Evolutionary conservation across 2,329 filamentous ascomycete species (phyloP).

Genomic region (Aureobasidium leucospermi): DNA sequence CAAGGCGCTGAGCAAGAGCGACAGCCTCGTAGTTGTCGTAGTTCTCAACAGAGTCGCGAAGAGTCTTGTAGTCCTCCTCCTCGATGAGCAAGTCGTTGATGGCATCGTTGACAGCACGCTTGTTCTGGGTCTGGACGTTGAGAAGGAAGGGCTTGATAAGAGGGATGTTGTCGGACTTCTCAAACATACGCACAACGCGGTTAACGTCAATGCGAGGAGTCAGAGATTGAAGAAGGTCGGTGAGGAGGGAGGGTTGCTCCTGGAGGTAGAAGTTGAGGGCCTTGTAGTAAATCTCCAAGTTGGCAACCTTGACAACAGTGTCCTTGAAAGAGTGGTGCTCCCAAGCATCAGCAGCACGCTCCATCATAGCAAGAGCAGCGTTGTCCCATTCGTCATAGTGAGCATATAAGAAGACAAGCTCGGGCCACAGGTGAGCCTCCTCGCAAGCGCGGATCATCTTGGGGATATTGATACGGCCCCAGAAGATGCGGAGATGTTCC

Average conservation of each 20-base stretch:
- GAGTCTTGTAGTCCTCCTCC: constrained; percentile 98
- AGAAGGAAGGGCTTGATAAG: constrained; percentile 98
- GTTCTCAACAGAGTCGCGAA: constrained; percentile 94
- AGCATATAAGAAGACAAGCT: constrained; percentile 94
- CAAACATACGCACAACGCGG: constrained; percentile 97
- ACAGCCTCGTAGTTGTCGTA: constrained; percentile 99
- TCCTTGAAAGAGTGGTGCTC: constrained; percentile 99
- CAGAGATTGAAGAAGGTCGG: constrained; percentile 86
- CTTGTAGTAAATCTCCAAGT: constrained; percentile 98
- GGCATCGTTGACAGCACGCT: constrained; percentile 94
- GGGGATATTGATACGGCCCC: constrained; percentile 94
- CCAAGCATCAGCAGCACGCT: constrained; percentile 94
- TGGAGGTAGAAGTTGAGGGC: constrained; percentile 95
- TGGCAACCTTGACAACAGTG: constrained; percentile 93
- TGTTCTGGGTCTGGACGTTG: constrained; percentile 94
- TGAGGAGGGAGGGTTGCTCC: constrained; percentile 89
- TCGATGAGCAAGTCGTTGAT: constrained; percentile 98
- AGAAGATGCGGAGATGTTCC: constrained; percentile 98
- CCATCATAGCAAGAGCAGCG: constrained; percentile 93
- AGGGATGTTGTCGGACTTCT: constrained; percentile 96
- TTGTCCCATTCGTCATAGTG: constrained; percentile 99
- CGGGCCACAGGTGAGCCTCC: constrained; percentile 93
- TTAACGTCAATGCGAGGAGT: constrained; percentile 96
- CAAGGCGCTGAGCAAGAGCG: constrained; percentile 81
- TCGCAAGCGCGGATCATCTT: constrained; percentile 93